These are phyloP conservation scores for Penicillium freii DNA, from an alignment of 2,329 filamentous ascomycete species.

Conservation along the genomic window DNA sequence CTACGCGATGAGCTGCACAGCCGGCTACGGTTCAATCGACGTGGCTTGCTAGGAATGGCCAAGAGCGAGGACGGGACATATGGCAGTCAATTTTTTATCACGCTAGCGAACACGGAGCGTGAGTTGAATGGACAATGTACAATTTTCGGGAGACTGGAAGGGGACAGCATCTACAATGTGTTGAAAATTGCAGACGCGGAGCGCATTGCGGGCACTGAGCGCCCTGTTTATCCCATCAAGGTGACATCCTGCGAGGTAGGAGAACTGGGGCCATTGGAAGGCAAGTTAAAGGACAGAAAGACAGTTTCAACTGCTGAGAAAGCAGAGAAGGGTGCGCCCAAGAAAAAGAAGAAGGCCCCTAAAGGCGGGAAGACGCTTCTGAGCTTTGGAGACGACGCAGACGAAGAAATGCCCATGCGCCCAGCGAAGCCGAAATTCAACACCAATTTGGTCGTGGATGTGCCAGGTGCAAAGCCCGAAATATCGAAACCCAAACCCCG, in stretches of 20 bases:
- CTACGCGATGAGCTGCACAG: constrained; percentile 91
- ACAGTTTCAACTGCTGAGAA: constrained; percentile 31
- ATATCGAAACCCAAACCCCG: constrained; percentile 12
- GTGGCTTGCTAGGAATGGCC: constrained; percentile 92
- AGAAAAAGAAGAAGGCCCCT: constrained; percentile 44
- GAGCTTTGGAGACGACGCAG: constrained; percentile 48
- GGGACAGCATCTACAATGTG: constrained; percentile 94
- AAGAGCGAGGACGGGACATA: constrained; percentile 73
- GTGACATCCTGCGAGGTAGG: constrained; percentile 54
- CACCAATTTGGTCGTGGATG: constrained; percentile 43
- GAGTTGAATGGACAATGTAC: constrained; percentile 90
- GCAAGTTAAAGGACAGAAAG: constrained; percentile 46
- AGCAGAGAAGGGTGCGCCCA: constrained; percentile 32
- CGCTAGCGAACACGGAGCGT: constrained; percentile 72
- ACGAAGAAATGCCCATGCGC: constrained; percentile 36
- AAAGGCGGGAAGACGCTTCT: constrained; percentile 46
- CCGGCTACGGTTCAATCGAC: constrained; percentile 85
- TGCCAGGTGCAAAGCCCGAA: constrained; percentile 20
- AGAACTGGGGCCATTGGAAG: constrained; percentile 46
- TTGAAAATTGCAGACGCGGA: constrained; percentile 91
- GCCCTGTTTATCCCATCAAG: constrained; percentile 81
- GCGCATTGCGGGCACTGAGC: constrained; percentile 71
- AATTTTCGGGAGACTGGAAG: constrained; percentile 85
- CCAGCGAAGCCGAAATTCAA: constrained; percentile 51
- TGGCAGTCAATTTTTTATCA: constrained; percentile 96